phyloP scores from a whole-genome alignment of 805 yeast genomes.

The Wickerhamomyces sydowiorum region DNA sequence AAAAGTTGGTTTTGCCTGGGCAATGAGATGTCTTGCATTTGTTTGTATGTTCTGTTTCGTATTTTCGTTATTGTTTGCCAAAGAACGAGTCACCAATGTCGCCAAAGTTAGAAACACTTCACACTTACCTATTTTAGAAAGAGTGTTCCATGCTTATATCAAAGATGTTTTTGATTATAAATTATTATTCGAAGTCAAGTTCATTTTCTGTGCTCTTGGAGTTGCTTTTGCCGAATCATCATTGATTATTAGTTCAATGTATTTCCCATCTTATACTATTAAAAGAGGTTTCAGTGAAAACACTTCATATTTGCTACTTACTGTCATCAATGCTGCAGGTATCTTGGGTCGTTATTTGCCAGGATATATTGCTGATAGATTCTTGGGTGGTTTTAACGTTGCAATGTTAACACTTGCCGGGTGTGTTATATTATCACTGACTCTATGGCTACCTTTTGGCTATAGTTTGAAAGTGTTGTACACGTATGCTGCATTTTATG shows the following conservation, averaged over 20 bases:
- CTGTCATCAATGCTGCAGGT: slow-evolving; percentile 41
- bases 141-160: slow-evolving; percentile 10
- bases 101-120: slow-evolving; percentile 6
- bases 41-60: slow-evolving; percentile 31
- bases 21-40: slow-evolving; percentile 46
- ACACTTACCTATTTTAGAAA: background rate
- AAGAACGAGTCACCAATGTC: slow-evolving; percentile 25
- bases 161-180: slow-evolving; percentile 27
- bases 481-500: slow-evolving; percentile 40
- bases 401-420: slow-evolving; percentile 29
- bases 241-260: slow-evolving; percentile 38
- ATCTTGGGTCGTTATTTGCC: slow-evolving; percentile 38
- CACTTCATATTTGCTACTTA: slow-evolving; percentile 39
- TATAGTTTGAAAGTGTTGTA: slow-evolving; percentile 27
- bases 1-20: slow-evolving; percentile 49
- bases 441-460: slow-evolving; percentile 35
- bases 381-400: slow-evolving; percentile 45
- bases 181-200: slow-evolving; percentile 38
- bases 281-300: slow-evolving; percentile 38
- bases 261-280: slow-evolving; percentile 45
- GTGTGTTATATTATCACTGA: slow-evolving; percentile 28
- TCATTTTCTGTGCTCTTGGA: slow-evolving; percentile 34
- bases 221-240: slow-evolving; percentile 30
- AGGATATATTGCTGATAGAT: slow-evolving; percentile 36
- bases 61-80: slow-evolving; percentile 28